Conservation (phyloP, 768 basidiomycete species). For the Ramaria rubella region DNA sequence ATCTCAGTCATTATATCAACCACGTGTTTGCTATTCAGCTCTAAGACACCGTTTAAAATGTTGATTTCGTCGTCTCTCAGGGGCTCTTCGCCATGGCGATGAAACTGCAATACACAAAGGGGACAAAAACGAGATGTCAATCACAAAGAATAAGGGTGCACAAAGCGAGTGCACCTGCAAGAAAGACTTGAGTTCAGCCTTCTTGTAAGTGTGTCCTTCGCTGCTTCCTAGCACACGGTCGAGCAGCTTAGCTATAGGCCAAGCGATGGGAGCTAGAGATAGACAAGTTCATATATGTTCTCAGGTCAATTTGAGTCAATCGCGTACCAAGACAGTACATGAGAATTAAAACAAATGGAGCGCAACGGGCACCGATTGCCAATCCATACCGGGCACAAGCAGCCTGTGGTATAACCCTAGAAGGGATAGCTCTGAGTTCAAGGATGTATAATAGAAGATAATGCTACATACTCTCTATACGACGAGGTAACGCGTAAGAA, state of each 20-base stretch:
- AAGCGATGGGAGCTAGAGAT: slow-evolving; percentile 65
- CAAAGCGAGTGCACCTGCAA: slow-evolving; percentile 29
- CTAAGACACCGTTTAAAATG: slow-evolving; percentile 52
- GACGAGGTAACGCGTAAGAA: slow-evolving; percentile 23
- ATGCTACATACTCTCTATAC: slow-evolving; percentile 29
- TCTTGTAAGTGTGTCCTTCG: slow-evolving; percentile 65
- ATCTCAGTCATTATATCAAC: slow-evolving; percentile 72
- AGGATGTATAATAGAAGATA: background rate
- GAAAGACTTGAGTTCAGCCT: slow-evolving; percentile 74
- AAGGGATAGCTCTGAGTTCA: slow-evolving; percentile 22
- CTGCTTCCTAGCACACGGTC: slow-evolving; percentile 73
- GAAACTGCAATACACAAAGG: slow-evolving; percentile 41
- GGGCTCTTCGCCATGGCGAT: slow-evolving; percentile 66
- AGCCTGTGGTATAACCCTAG: slow-evolving; percentile 65
- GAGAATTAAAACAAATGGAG: slow-evolving; percentile 63
- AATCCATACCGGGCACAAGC: slow-evolving; percentile 75
- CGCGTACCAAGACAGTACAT: slow-evolving; percentile 58
- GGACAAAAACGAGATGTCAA: too few relatives aligned
- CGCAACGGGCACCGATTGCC: slow-evolving; percentile 69
- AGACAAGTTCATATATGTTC: background rate
- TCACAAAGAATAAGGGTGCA: background rate
- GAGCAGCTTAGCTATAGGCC: slow-evolving; percentile 61
- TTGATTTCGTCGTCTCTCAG: slow-evolving; percentile 76
- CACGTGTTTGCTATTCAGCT: slow-evolving; percentile 56
- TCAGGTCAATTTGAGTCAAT: background rate